phyloP scores from a whole-genome alignment of 345 rosid genomes.

The Syzygium aqueum region DNA sequence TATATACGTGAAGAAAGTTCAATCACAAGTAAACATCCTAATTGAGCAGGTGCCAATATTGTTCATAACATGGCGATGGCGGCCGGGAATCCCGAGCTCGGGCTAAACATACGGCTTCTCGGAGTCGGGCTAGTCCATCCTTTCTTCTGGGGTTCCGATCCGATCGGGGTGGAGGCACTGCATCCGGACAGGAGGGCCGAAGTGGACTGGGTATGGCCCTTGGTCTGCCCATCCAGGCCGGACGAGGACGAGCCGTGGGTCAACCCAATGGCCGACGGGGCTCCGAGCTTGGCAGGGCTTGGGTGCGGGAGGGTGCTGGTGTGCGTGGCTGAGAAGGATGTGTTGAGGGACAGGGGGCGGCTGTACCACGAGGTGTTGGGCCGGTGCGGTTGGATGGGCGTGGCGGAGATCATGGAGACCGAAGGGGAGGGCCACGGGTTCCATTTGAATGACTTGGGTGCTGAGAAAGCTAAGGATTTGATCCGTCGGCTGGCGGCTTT shows the following conservation, averaged over 20 bases:
- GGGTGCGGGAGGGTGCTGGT: constrained; percentile 36
- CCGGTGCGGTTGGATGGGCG: constrained; percentile 38
- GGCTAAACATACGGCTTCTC: constrained; percentile 8
- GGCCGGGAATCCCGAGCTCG: constrained; percentile 24
- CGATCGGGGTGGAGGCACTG: constrained; percentile 29
- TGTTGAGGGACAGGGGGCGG: constrained; percentile 37
- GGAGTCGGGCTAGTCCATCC: constrained; percentile 37
- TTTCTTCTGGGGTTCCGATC: constrained; percentile 36
- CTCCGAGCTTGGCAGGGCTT: constrained; percentile 27
- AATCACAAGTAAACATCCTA: constrained; percentile 3
- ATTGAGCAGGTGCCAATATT: constrained; percentile 28
- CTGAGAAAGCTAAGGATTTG: neutral
- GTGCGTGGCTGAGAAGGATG: constrained; percentile 47
- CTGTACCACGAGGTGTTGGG: constrained; percentile 27
- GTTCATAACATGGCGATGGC: constrained; percentile 34
- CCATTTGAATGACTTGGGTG: neutral
- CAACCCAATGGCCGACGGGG: constrained; percentile 32
- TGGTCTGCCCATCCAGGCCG: constrained; percentile 29
- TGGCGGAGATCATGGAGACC: constrained; percentile 33
- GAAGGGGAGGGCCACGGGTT: neutral
- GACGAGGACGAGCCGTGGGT: constrained; percentile 46
- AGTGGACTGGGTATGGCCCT: constrained; percentile 33
- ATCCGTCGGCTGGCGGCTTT: constrained; percentile 22
- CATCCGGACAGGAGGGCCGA: constrained; percentile 13
- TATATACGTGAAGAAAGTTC: neutral